Evolutionary conservation across 345 rosid species (phyloP).

Genomic region (Salix purpurea): DNA sequence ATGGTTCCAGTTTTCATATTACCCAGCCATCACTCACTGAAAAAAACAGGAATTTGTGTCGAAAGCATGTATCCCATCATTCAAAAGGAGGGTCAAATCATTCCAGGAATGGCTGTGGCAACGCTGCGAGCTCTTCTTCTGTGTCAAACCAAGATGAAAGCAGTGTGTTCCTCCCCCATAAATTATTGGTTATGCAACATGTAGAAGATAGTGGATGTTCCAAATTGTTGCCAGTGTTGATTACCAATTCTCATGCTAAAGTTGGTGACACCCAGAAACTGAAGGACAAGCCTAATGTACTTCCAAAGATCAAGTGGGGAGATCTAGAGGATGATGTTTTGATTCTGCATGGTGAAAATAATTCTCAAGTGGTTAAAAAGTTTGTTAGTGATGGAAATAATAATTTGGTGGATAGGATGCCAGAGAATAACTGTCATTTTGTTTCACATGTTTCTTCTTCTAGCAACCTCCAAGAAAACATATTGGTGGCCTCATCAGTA

Average conservation of each 20-base stretch:
- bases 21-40: slow-evolving; percentile 23
- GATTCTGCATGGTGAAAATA: slow-evolving; percentile 26
- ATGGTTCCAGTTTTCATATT: slow-evolving; percentile 25
- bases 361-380: slow-evolving; percentile 30
- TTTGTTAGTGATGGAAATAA: slow-evolving; percentile 28
- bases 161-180: slow-evolving; percentile 9
- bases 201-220: slow-evolving; percentile 22
- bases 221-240: slow-evolving; percentile 11
- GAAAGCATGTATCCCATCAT: slow-evolving; percentile 26
- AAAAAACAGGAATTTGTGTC: slow-evolving; percentile 23
- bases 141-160: slow-evolving; percentile 22
- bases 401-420: slow-evolving; percentile 25
- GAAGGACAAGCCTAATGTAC: slow-evolving; percentile 21
- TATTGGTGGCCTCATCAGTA: slow-evolving; percentile 11
- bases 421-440: slow-evolving; percentile 17
- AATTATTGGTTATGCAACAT: slow-evolving; percentile 25
- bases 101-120: slow-evolving; percentile 7
- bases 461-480: slow-evolving; percentile 16
- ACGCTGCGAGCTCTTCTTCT: slow-evolving; percentile 23
- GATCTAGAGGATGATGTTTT: slow-evolving; percentile 52
- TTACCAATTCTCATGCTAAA: slow-evolving; percentile 19
- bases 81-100: slow-evolving; percentile 22
- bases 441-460: slow-evolving; percentile 20
- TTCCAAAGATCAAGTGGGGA: slow-evolving; percentile 57
- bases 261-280: slow-evolving; percentile 16